Percentiles rank a stretch among this genome's conserved stretches.
Evolutionary conservation across 2,329 filamentous ascomycete genomes (phyloP).

Genomic region (Cyphellophora europaea): DNA sequence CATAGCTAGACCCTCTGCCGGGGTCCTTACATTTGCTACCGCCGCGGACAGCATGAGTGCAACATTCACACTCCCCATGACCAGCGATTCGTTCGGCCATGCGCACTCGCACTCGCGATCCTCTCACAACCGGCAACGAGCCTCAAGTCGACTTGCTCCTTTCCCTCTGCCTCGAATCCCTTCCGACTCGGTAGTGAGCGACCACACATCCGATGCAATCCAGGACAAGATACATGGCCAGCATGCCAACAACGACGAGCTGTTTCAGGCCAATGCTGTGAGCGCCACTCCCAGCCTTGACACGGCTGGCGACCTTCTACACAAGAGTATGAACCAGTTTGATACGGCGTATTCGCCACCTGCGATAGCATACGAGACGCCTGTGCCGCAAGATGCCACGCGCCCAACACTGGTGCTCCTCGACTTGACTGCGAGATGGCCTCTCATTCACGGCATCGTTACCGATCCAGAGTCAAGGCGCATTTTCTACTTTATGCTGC

Average conservation of each 20-base stretch:
- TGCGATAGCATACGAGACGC: slow-evolving; percentile 18
- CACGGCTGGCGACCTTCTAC: slow-evolving; percentile 5
- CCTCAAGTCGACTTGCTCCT: slow-evolving; percentile 14
- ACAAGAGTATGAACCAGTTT: slow-evolving; percentile 11
- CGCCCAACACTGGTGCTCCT: slow-evolving; percentile 64
- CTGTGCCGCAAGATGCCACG: slow-evolving; percentile 8
- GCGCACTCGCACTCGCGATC: slow-evolving; percentile 24
- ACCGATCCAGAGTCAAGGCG: slow-evolving; percentile 85
- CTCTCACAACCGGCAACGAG: slow-evolving; percentile 14
- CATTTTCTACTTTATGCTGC: slow-evolving; percentile 95
- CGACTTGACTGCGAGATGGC: slow-evolving; percentile 58
- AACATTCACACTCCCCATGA: slow-evolving; percentile 20
- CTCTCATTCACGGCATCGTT: slow-evolving; percentile 75
- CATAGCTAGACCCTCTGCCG: no score
- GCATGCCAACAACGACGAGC: slow-evolving; percentile 8
- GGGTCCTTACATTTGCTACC: no score
- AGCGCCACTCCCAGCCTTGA: slow-evolving; percentile 10
- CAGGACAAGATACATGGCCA: slow-evolving; percentile 7
- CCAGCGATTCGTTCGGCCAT: slow-evolving; percentile 22
- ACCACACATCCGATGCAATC: neutral
- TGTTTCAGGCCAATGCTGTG: slow-evolving; percentile 7
- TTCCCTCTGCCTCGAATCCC: slow-evolving; percentile 18
- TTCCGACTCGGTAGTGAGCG: slow-evolving; percentile 12
- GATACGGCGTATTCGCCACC: slow-evolving; percentile 9
- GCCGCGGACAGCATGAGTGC: slow-evolving; percentile 17